phyloP scores from a whole-genome alignment of 805 yeast species.

The Suhomyces faveliae region DNA sequence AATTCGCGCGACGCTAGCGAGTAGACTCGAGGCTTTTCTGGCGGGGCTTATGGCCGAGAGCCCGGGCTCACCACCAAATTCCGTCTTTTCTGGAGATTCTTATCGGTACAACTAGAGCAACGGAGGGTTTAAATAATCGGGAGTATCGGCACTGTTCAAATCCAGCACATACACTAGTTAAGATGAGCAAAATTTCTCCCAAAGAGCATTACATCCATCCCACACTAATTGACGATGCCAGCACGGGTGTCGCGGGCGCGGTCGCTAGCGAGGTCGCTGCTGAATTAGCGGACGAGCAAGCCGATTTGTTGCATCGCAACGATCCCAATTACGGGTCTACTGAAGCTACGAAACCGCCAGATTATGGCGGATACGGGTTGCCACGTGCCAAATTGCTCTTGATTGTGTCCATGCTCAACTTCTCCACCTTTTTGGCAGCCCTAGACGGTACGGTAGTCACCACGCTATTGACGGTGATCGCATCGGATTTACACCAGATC shows the following conservation, averaged over 20 bases:
- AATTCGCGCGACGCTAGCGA: neutral
- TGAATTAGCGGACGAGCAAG: constrained; percentile 22
- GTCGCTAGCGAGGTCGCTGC: constrained; percentile 38
- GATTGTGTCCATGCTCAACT: constrained; percentile 31
- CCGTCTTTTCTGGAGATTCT: neutral
- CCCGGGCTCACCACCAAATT: neutral
- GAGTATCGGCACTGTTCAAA: too few species aligned
- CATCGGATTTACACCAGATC: constrained; percentile 64
- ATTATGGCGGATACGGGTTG: constrained; percentile 22
- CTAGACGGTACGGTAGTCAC: constrained; percentile 67
- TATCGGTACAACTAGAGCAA: neutral
- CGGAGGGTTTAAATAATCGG: too few species aligned
- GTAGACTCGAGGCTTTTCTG: too few species aligned
- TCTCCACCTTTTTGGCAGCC: constrained; percentile 56
- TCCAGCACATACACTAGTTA: neutral
- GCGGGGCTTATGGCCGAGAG: too few species aligned
- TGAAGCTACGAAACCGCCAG: constrained; percentile 5
- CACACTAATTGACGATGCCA: constrained; percentile 25
- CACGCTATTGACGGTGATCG: constrained; percentile 61
- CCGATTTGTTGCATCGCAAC: constrained; percentile 13
- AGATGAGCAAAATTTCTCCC: neutral
- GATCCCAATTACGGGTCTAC: constrained; percentile 18
- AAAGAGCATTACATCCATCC: constrained; percentile 6
- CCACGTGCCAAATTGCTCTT: constrained; percentile 29
- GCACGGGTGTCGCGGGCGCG: constrained; percentile 32